These are phyloP conservation scores for Cetraspora pellucida DNA, from an alignment of 192 early-diverging fungal genomes.

Conservation along the genomic window DNA sequence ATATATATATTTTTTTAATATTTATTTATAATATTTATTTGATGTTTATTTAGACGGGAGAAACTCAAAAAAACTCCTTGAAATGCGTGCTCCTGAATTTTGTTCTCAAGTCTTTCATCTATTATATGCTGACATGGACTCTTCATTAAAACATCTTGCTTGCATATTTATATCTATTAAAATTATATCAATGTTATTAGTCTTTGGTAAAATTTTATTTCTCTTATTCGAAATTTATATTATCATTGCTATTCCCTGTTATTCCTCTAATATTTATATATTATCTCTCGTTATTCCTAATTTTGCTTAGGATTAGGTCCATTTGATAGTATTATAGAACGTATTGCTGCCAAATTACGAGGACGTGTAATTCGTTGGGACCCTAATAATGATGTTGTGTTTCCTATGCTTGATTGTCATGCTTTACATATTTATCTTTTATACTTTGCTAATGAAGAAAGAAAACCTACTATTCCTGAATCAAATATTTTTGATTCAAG, in stretches of 20 bases:
- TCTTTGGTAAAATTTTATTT: background rate
- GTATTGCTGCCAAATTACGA: background rate
- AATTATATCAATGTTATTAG: conserved; percentile 15
- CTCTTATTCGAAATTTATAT: background rate
- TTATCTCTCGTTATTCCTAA: too few species aligned
- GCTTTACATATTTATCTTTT: conserved; percentile 10
- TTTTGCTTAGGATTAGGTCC: background rate
- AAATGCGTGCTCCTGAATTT: conserved; percentile 14
- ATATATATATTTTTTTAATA: background rate
- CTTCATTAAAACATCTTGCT: conserved; percentile 15
- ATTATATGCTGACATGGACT: background rate
- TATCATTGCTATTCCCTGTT: background rate
- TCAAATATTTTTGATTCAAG: conserved; percentile 14
- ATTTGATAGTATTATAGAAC: background rate
- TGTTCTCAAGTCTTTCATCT: background rate
- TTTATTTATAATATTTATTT: background rate
- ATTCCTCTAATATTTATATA: too few species aligned
- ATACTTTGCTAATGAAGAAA: background rate
- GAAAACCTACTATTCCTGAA: background rate
- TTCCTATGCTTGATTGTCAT: conserved; percentile 9
- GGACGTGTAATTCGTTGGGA: conserved; percentile 20
- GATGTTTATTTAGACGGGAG: background rate
- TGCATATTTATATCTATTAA: conserved; percentile 17
- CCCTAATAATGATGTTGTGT: background rate
- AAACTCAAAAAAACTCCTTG: background rate